These are phyloP conservation scores for Cantharellus anzutake DNA, from an alignment of 768 basidiomycete species.

Conservation along the genomic window DNA sequence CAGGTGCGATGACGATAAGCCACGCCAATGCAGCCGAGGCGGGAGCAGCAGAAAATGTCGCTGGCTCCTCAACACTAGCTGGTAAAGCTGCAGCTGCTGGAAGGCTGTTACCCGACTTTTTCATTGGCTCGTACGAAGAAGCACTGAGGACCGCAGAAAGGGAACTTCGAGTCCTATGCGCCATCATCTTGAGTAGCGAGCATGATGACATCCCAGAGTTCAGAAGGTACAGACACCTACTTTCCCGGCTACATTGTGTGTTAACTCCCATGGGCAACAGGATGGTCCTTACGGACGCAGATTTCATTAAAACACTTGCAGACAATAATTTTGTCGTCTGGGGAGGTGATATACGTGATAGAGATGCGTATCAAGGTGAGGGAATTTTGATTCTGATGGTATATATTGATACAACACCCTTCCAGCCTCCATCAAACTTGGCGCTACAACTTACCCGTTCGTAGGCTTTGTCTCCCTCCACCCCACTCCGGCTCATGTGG, in stretches of 20 bases:
- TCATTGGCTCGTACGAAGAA: slow-evolving; percentile 61
- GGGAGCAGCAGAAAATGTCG: slow-evolving; percentile 21
- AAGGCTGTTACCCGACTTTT: slow-evolving; percentile 57
- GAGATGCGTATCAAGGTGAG: slow-evolving; percentile 61
- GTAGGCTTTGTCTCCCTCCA: slow-evolving; percentile 83
- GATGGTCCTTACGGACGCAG: slow-evolving; percentile 53
- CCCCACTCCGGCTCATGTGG: slow-evolving; percentile 18
- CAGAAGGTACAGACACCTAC: slow-evolving; percentile 36
- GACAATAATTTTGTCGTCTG: slow-evolving; percentile 69
- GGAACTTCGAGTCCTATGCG: slow-evolving; percentile 55
- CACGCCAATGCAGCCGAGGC: slow-evolving; percentile 17
- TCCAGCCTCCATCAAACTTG: slow-evolving; percentile 48
- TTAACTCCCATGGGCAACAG: slow-evolving; percentile 19
- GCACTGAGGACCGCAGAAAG: slow-evolving; percentile 50
- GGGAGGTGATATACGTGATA: slow-evolving; percentile 79
- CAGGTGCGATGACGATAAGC: slow-evolving; percentile 47
- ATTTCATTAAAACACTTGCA: slow-evolving; percentile 45
- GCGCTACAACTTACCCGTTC: slow-evolving; percentile 83
- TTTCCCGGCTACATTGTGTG: no score
- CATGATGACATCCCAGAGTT: slow-evolving; percentile 81
- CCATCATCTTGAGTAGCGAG: slow-evolving; percentile 71
- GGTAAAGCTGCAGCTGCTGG: neutral
- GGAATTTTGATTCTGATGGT: neutral
- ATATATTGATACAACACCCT: neutral
- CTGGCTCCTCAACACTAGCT: slow-evolving; percentile 24